Evolutionary conservation across 2,329 filamentous ascomycete genomes (phyloP).

Genomic region (Colletotrichum cereale): DNA sequence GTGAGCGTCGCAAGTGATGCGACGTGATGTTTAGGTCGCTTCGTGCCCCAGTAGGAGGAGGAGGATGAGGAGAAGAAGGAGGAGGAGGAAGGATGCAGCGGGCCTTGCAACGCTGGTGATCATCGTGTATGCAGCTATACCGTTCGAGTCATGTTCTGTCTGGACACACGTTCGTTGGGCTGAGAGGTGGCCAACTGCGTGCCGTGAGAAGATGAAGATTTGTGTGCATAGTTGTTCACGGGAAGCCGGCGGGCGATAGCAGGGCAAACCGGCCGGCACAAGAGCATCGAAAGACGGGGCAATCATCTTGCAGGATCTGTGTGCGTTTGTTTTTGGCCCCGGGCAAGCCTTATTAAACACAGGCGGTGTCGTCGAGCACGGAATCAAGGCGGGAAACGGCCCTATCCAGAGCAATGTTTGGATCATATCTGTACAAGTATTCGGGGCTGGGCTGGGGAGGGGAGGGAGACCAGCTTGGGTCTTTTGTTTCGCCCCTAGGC

Average conservation of each 20-base stretch:
- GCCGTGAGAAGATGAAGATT: not conserved
- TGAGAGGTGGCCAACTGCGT: not conserved
- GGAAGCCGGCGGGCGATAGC: conserved; percentile 4
- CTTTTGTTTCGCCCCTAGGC: conserved; percentile 19
- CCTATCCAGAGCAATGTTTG: not conserved
- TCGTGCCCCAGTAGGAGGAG: conserved; percentile 9
- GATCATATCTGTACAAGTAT: too few relatives aligned
- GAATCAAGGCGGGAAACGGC: not conserved
- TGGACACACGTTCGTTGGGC: conserved; percentile 13
- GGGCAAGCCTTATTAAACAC: not conserved
- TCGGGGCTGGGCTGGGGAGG: not conserved
- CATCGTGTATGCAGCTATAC: not conserved
- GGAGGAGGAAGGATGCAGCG: not conserved
- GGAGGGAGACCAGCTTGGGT: not conserved
- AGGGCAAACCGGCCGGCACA: not conserved
- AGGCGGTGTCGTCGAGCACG: conserved; percentile 4
- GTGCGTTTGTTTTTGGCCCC: conserved; percentile 2
- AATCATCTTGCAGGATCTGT: not conserved
- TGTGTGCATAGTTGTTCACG: not conserved
- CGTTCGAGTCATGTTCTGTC: conserved; percentile 33
- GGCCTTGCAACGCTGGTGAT: conserved; percentile 3
- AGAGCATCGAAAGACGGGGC: not conserved
- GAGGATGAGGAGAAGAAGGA: not conserved
- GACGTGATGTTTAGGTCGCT: not conserved
- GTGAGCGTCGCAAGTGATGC: conserved; percentile 24